phyloP scores from a whole-genome alignment of 768 basidiomycete species.

The Calvatia gigantea region DNA sequence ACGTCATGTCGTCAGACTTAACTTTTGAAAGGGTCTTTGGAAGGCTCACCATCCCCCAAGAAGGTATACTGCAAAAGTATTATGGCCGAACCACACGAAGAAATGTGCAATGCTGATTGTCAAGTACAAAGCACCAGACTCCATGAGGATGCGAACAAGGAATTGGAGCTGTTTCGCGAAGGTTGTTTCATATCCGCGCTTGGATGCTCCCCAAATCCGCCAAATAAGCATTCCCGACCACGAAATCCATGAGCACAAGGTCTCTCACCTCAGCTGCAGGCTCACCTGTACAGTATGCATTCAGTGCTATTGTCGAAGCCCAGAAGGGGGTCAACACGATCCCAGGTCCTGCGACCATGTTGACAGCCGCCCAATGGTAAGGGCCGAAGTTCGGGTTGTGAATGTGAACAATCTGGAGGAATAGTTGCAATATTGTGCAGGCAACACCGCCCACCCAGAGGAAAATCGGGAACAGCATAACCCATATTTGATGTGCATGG shows the following conservation, averaged over 20 bases:
- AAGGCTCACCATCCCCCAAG: background rate
- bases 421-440: conserved; percentile 3
- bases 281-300: conserved; percentile 11
- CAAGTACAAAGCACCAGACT: background rate
- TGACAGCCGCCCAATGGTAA: background rate
- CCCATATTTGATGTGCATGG: background rate
- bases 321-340: conserved; percentile 11
- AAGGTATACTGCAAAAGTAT: background rate
- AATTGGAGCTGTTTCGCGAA: background rate
- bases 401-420: conserved; percentile 1
- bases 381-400: conserved; percentile 4
- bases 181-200: background rate
- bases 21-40: background rate
- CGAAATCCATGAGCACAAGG: too few species aligned
- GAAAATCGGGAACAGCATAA: conserved; percentile 7
- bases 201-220: background rate
- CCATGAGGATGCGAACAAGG: background rate
- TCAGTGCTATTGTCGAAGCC: conserved; percentile 12
- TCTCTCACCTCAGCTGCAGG: too few species aligned
- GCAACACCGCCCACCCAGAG: conserved; percentile 11
- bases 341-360: conserved; percentile 9
- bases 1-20: background rate
- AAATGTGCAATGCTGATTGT: background rate
- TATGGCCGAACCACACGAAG: background rate
- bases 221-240: background rate